A percentile compares a stretch with the other conserved stretches of the same genome.
phyloP scores from a whole-genome alignment of 1,284 basidiomycete genomes.

The Amylostereum chailletii region DNA sequence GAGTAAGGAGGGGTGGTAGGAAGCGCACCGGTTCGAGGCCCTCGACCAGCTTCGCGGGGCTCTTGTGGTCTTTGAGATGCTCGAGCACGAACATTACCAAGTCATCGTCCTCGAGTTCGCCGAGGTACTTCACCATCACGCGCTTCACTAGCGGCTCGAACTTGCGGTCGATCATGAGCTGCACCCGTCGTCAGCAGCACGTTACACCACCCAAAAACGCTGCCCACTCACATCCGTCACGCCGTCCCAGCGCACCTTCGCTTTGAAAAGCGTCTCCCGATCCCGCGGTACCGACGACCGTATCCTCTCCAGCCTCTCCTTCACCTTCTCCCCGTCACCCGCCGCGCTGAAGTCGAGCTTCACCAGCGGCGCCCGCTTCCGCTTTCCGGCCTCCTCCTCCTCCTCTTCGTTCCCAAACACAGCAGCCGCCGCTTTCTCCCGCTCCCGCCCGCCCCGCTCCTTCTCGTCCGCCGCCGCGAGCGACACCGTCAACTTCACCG shows the following conservation, averaged over 20 bases:
- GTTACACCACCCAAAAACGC: neutral
- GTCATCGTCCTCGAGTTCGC: constrained; percentile 83
- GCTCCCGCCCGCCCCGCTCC: too few species aligned
- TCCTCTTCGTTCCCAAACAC: constrained; percentile 81
- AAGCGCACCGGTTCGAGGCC: constrained; percentile 79
- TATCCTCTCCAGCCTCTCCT: constrained; percentile 72
- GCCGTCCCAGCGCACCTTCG: constrained; percentile 81
- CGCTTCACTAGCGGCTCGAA: constrained; percentile 72
- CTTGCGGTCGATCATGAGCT: constrained; percentile 75
- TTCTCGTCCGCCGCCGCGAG: constrained; percentile 34
- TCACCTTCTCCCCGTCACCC: constrained; percentile 66
- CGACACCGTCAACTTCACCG: constrained; percentile 75
- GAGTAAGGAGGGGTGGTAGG: neutral
- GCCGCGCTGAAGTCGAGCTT: constrained; percentile 81
- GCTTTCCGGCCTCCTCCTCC: constrained; percentile 66
- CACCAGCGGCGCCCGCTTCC: constrained; percentile 73
- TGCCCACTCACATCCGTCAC: constrained; percentile 61
- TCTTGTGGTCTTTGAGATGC: constrained; percentile 79
- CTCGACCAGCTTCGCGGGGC: constrained; percentile 73
- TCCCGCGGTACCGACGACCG: constrained; percentile 61
- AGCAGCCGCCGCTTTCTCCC: constrained; percentile 31
- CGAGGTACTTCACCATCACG: constrained; percentile 76
- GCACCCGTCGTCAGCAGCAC: neutral
- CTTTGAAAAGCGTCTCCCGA: constrained; percentile 68
- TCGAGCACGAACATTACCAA: constrained; percentile 85